These are phyloP conservation scores for Pulveroboletus sp. DNA, from an alignment of 768 basidiomycete species.

Conservation along the genomic window DNA sequence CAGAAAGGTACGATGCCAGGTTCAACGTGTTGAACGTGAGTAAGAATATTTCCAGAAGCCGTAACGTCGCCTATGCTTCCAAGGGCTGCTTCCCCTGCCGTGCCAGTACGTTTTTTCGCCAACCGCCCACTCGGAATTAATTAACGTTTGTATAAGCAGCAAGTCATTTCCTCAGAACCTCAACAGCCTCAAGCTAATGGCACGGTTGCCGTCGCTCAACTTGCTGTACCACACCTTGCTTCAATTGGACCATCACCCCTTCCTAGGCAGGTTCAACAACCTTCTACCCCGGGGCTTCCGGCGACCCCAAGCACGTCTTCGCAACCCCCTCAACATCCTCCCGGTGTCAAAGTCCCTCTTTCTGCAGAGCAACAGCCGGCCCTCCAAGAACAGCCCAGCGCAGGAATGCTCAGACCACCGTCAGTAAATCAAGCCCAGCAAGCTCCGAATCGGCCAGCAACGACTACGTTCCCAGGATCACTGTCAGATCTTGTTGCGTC, in stretches of 20 bases:
- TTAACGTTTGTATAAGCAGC: constrained; percentile 31
- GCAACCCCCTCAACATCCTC: constrained; percentile 55
- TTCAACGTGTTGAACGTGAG: constrained; percentile 19
- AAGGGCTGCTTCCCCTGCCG: constrained; percentile 40
- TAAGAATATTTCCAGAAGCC: constrained; percentile 36
- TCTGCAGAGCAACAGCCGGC: constrained; percentile 38
- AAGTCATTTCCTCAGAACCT: constrained; percentile 34
- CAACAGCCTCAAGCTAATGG: constrained; percentile 40
- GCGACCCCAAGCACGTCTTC: constrained; percentile 14
- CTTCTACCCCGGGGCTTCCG: constrained; percentile 27
- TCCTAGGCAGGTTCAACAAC: constrained; percentile 47
- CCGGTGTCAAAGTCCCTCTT: constrained; percentile 59
- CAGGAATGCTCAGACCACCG: constrained; percentile 49
- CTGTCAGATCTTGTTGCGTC: constrained; percentile 90
- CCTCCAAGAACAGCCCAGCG: constrained; percentile 31
- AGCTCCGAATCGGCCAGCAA: constrained; percentile 36
- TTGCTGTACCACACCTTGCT: constrained; percentile 30
- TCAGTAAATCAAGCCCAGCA: constrained; percentile 48
- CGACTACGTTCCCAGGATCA: constrained; percentile 70
- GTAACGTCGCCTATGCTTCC: constrained; percentile 42
- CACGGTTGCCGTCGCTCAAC: constrained; percentile 21
- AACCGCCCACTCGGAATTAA: constrained; percentile 10
- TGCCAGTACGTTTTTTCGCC: constrained; percentile 36
- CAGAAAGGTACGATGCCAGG: constrained; percentile 44
- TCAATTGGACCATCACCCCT: constrained; percentile 43